These are phyloP conservation scores for Elongisporangium senticosum DNA, from an alignment of 352 stramenopile species.

Conservation along the genomic window DNA sequence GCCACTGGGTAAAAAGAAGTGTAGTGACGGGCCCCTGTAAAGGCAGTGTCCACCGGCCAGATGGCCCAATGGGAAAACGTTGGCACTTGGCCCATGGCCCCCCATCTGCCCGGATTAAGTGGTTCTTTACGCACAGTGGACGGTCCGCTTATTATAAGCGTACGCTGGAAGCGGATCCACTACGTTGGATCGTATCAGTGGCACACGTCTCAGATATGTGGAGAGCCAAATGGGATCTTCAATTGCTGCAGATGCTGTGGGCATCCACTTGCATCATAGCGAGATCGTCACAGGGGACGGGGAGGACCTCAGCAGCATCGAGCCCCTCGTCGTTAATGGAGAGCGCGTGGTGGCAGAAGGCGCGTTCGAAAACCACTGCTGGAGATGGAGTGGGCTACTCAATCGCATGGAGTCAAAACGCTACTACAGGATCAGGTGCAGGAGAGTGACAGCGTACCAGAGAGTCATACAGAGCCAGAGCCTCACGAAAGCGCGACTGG, in stretches of 20 bases:
- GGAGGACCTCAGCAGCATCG: no score
- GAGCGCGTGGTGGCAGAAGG: constrained; percentile 21
- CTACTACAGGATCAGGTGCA: constrained; percentile 6
- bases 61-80: neutral
- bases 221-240: no score
- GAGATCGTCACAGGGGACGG: no score
- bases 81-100: no score
- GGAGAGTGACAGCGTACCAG: constrained; percentile 8
- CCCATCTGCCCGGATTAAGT: neutral
- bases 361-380: constrained; percentile 26
- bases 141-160: neutral
- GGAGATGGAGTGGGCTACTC: neutral
- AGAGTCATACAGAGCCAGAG: constrained; percentile 15
- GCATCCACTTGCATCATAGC: no score
- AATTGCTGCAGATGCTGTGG: no score
- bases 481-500: constrained; percentile 15
- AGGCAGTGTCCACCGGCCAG: neutral
- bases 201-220: no score
- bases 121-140: neutral
- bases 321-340: no score
- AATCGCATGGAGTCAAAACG: neutral
- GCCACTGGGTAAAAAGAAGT: neutral
- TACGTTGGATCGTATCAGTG: no score
- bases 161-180: neutral
- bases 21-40: neutral